These are phyloP conservation scores for Eimeria acervulina DNA, from an alignment of 169 alveolate species.

Conservation along the genomic window DNA sequence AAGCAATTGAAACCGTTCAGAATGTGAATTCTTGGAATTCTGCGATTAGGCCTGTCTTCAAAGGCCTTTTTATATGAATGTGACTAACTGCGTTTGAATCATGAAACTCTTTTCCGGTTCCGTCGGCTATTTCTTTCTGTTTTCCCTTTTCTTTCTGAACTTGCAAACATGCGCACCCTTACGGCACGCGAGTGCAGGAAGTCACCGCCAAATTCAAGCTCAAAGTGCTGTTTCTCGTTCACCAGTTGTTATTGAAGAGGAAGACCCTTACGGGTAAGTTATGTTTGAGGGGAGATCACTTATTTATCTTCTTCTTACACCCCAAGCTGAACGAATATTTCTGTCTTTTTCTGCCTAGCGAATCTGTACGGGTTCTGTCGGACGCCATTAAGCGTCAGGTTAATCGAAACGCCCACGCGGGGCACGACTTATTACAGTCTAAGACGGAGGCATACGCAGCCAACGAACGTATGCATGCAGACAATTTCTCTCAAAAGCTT, in stretches of 20 bases:
- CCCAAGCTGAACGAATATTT: background rate
- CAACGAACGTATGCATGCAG: constrained; percentile 10
- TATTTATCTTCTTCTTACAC: background rate
- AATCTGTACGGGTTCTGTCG: constrained; percentile 34
- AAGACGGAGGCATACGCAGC: background rate
- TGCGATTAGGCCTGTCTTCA: background rate
- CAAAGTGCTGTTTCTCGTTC: background rate
- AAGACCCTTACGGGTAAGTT: constrained; percentile 4
- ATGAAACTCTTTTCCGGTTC: background rate
- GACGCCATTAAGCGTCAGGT: constrained; percentile 45
- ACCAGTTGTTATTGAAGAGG: constrained; percentile 6
- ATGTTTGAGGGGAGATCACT: too few relatives aligned
- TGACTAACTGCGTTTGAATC: background rate
- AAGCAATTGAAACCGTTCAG: too few relatives aligned
- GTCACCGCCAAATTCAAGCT: background rate
- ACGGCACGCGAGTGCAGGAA: background rate
- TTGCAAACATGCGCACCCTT: background rate
- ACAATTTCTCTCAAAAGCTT: background rate
- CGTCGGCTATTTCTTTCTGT: background rate
- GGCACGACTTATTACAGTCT: background rate
- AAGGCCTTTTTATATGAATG: background rate
- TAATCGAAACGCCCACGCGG: background rate
- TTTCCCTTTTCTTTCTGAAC: background rate
- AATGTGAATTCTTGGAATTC: background rate
- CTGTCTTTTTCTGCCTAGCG: background rate